A percentile compares a stretch with the other conserved stretches of the same genome.
Conservation (phyloP, 2,329 filamentous ascomycete species). For the Paecilomyces variotii region DNA sequence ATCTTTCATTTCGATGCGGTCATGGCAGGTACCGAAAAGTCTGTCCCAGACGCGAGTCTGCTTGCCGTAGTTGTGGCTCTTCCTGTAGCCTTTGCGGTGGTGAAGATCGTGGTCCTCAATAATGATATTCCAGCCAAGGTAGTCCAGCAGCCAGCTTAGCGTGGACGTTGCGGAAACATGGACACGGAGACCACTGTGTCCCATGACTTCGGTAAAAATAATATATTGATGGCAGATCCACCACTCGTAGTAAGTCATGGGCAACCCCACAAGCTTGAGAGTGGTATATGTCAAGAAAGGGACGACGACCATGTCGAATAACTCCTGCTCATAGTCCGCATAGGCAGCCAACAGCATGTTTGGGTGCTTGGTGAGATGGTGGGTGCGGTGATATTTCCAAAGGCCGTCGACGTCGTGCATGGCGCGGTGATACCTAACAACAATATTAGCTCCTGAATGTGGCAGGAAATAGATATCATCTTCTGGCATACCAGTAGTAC, state of each 20-base stretch:
- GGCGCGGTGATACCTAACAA: too few relatives aligned
- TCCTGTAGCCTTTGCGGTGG: slow-evolving; percentile 31
- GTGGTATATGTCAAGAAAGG: neutral
- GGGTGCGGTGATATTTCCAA: neutral
- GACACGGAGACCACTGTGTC: slow-evolving; percentile 15
- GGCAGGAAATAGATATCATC: neutral
- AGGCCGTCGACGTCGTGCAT: too few relatives aligned
- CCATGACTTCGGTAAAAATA: neutral
- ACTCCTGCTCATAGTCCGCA: neutral
- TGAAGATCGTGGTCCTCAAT: slow-evolving; percentile 39
- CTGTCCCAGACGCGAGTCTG: slow-evolving; percentile 33
- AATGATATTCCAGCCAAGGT: slow-evolving; percentile 28
- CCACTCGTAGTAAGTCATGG: neutral
- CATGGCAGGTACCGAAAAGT: slow-evolving; percentile 26
- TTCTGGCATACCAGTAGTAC: neutral
- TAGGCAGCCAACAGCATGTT: neutral
- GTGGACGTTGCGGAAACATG: slow-evolving; percentile 12
- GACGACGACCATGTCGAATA: slow-evolving; percentile 6
- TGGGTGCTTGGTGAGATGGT: neutral
- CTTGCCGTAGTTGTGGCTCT: slow-evolving; percentile 33
- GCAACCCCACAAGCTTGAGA: neutral
- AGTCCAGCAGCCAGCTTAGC: slow-evolving; percentile 27
- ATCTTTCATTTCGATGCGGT: slow-evolving; percentile 27
- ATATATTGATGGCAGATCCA: neutral
- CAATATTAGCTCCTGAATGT: neutral